A percentile compares a stretch with the other conserved stretches of the same genome.
Evolutionary conservation across 306 rosid genomes (phyloP).

Genomic region (Crotalaria pallida): DNA sequence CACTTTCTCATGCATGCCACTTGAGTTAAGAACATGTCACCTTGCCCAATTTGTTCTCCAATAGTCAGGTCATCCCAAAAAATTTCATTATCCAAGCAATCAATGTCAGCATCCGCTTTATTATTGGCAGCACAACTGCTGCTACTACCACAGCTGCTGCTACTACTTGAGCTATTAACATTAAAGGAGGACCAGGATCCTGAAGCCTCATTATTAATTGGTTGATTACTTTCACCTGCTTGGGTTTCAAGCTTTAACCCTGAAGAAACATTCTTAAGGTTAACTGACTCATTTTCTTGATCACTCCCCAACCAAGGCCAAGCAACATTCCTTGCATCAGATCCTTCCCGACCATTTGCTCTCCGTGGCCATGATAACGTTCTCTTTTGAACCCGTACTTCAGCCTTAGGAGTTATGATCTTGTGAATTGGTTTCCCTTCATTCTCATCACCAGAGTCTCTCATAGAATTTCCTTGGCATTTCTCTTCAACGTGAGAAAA

Average conservation of each 20-base stretch:
- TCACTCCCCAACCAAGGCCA: slow-evolving; percentile 76
- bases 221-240: slow-evolving; percentile 45
- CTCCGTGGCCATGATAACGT: slow-evolving; percentile 91
- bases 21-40: slow-evolving; percentile 29
- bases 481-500: slow-evolving; percentile 52
- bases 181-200: slow-evolving; percentile 91
- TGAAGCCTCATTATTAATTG: slow-evolving; percentile 60
- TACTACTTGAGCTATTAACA: slow-evolving; percentile 90
- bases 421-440: slow-evolving; percentile 76
- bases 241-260: slow-evolving; percentile 46
- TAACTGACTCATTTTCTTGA: slow-evolving; percentile 55
- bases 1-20: slow-evolving; percentile 14
- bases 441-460: slow-evolving; percentile 56
- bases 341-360: slow-evolving; percentile 56
- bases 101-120: slow-evolving; percentile 71
- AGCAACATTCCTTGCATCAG: slow-evolving; percentile 48
- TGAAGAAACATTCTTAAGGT: slow-evolving; percentile 36
- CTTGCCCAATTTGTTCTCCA: slow-evolving; percentile 98
- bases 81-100: slow-evolving; percentile 89
- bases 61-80: slow-evolving; percentile 92
- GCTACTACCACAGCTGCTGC: slow-evolving; percentile 91
- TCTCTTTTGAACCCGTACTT: slow-evolving; percentile 86
- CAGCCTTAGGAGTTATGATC: slow-evolving; percentile 73
- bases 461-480: slow-evolving; percentile 40
- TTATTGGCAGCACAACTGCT: slow-evolving; percentile 58